Conservation (phyloP, 2,329 filamentous ascomycete genomes). For the Colletotrichum shisoi region DNA sequence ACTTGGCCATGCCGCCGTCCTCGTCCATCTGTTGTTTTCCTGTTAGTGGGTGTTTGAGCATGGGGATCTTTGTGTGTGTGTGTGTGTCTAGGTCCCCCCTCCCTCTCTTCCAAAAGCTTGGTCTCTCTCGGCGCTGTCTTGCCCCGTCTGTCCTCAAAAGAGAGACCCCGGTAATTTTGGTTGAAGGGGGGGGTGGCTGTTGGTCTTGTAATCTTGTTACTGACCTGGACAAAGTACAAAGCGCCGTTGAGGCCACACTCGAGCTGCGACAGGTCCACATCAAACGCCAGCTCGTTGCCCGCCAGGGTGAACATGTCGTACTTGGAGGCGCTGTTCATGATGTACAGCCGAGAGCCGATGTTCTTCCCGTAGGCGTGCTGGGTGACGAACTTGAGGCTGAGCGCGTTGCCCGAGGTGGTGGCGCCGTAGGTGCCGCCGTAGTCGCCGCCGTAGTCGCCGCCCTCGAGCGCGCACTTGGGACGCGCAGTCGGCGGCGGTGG, state of each 20-base stretch:
- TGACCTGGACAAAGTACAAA: slow-evolving; percentile 62
- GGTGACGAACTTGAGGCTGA: slow-evolving; percentile 63
- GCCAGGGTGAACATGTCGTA: slow-evolving; percentile 69
- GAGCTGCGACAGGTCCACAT: slow-evolving; percentile 70
- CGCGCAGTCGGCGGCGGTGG: slow-evolving; percentile 55
- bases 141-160: not conserved
- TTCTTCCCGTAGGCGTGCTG: slow-evolving; percentile 55
- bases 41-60: not conserved
- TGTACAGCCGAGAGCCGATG: slow-evolving; percentile 63
- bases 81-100: too few species aligned
- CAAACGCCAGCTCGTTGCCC: slow-evolving; percentile 71
- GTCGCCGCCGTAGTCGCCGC: slow-evolving; percentile 60
- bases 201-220: too few species aligned
- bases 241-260: slow-evolving; percentile 73
- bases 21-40: slow-evolving; percentile 56
- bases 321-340: slow-evolving; percentile 62
- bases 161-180: slow-evolving; percentile 40
- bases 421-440: slow-evolving; percentile 63
- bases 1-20: slow-evolving; percentile 58
- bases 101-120: too few species aligned
- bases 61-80: too few species aligned
- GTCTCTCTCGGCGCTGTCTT: too few species aligned
- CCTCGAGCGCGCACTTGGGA: slow-evolving; percentile 61
- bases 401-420: slow-evolving; percentile 58
- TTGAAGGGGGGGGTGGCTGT: too few species aligned